Evolutionary conservation across 192 early-diverging fungal species (phyloP), one percentile per base, ranked within the genome.

Genomic region (Diversispora epigaea): DNA sequence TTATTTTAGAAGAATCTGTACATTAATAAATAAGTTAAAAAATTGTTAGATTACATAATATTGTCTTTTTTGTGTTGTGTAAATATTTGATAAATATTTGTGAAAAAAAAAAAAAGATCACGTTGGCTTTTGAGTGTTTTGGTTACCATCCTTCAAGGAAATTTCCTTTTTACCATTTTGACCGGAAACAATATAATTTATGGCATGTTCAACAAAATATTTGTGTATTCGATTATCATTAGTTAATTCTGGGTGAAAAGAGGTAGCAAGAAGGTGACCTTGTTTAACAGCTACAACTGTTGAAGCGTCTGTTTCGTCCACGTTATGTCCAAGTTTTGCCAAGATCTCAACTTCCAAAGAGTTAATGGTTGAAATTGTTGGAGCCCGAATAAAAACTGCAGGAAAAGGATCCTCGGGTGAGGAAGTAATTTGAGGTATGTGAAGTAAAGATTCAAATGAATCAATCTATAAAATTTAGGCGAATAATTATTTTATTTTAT

Each of bases 171-270:
- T 56, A 32, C 21, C 61, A 17, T 43, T 41, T 39, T 43, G 32
- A 41, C 15, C 6, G 5, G 41, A 10, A 11, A 21, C 21, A 44
- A 39, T 54, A 44, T 17, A 54, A 41, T 71, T 55, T 44, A 43
- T 17, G 3, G 55, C 84, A 60, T 85, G 62, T 44, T 75, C 66
- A 56, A 86, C 85, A 92, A 97, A 99, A 83, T 90, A 96, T 65
- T 81, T 80, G 79, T 99, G 97, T 84, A 96, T 91, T 25, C 96
- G 81, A 76, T 86, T 86, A 80, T 99, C 97, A 14, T 77, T 73
- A 6, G 97, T 99, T 67, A 99, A 84, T 79, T 99, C 97, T 0
- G 97, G 97, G 76, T 99, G 97, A 86, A 99, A 99, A 50, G 94
- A 89, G 0, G 94, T 95, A 55, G 91, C 97, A 44, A 99, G 79